These are phyloP conservation scores for Boletus fagicola DNA, from an alignment of 768 basidiomycete species.

Conservation along the genomic window DNA sequence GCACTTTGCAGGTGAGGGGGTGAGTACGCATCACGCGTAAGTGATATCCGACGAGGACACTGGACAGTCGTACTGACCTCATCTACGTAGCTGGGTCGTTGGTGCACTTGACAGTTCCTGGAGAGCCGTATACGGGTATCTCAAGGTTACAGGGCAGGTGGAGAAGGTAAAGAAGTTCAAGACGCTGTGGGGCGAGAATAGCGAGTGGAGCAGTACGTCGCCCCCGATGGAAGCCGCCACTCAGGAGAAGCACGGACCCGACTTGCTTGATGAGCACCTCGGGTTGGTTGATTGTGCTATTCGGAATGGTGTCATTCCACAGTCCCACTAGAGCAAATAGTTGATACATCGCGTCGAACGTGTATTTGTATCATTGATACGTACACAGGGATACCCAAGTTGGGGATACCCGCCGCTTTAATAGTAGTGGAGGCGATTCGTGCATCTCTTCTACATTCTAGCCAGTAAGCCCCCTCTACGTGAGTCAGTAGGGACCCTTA, in stretches of 20 bases:
- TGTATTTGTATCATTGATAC: not conserved
- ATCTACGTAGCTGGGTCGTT: conserved; percentile 33
- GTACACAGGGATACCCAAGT: not conserved
- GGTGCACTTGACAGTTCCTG: conserved; percentile 39
- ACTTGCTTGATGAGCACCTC: conserved; percentile 5
- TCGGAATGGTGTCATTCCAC: not conserved
- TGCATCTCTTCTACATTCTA: not conserved
- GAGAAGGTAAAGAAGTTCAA: conserved; percentile 19
- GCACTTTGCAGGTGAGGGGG: conserved; percentile 14
- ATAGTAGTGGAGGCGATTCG: not conserved
- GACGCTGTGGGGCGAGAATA: conserved; percentile 28
- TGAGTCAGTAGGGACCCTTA: too few relatives aligned
- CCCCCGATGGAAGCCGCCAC: not conserved
- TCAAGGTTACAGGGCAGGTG: conserved; percentile 11
- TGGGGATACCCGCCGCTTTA: not conserved
- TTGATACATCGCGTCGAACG: not conserved
- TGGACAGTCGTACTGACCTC: not conserved
- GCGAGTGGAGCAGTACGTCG: conserved; percentile 24
- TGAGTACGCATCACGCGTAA: conserved; percentile 39
- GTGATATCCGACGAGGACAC: conserved; percentile 1
- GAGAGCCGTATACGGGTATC: conserved; percentile 32
- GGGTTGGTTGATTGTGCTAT: too few relatives aligned
- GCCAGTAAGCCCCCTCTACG: too few relatives aligned
- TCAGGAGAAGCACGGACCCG: not conserved
- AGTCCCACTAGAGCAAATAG: not conserved